Evolutionary conservation across 495 filamentous ascomycete species (phyloP).

Genomic region (Penicillium crystallinum): DNA sequence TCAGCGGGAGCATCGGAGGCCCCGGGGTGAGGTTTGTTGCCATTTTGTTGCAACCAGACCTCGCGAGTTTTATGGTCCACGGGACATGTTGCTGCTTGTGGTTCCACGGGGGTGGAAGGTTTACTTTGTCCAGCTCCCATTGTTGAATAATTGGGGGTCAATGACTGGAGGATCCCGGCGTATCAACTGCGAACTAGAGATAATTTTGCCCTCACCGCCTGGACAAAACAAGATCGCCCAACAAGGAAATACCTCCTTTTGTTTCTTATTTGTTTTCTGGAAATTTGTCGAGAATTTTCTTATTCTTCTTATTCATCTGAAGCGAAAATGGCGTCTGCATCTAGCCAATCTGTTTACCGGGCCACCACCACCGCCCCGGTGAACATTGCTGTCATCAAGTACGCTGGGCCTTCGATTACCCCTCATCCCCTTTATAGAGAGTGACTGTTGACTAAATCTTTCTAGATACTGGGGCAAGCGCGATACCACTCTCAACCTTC

Average conservation of each 20-base stretch:
- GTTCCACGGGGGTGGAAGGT: slow-evolving; percentile 24
- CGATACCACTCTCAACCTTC: slow-evolving; percentile 85
- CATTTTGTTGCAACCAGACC: slow-evolving; percentile 64
- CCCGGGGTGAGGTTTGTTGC: slow-evolving; percentile 27
- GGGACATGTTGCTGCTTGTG: slow-evolving; percentile 56
- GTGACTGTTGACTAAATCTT: slow-evolving; percentile 16
- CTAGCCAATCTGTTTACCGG: slow-evolving; percentile 58
- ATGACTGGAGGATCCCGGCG: slow-evolving; percentile 9
- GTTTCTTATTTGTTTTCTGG: slow-evolving; percentile 2
- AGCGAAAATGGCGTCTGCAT: slow-evolving; percentile 41
- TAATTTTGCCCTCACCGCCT: slow-evolving; percentile 35
- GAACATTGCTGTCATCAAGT: slow-evolving; percentile 99
- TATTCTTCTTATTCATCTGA: slow-evolving; percentile 1
- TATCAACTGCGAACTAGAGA: slow-evolving; percentile 16
- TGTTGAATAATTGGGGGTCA: slow-evolving; percentile 7
- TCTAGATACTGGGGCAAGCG: slow-evolving; percentile 96
- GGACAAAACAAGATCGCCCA: slow-evolving; percentile 13
- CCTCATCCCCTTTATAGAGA: slow-evolving; percentile 13
- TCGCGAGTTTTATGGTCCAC: slow-evolving; percentile 84
- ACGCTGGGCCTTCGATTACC: slow-evolving; percentile 24
- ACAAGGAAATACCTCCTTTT: slow-evolving; percentile 15
- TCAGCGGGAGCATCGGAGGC: slow-evolving; percentile 25
- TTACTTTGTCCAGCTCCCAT: slow-evolving; percentile 44
- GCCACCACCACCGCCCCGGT: slow-evolving; percentile 95
- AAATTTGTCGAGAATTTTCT: slow-evolving; percentile 3